Base-by-base conservation (phyloP, 2,329 filamentous ascomycete genomes). In the Eutypa lata region DNA sequence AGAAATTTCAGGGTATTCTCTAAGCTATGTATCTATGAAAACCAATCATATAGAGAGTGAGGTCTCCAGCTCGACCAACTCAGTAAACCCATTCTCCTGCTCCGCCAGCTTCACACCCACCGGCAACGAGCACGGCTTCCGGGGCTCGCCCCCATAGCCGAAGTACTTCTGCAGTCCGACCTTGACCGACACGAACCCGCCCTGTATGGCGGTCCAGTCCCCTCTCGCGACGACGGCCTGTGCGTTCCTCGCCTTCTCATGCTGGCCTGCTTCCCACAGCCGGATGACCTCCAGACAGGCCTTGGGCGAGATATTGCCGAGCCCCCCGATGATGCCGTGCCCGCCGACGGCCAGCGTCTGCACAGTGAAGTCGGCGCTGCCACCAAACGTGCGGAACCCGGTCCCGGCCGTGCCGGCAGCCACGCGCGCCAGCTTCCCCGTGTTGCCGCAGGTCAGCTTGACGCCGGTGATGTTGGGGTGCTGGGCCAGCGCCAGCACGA, bases 141-240 rank as follows among this genome's bases (percentile, higher is more conserved):
- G 73, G 21, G 80, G 80, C 62, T 73, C 76, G 1, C 79, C 86
- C 21, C 84, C 87, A 61, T 90, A 90, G 7, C 82, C 83, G 58
- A 79, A 82, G 66, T 83, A 84, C 26, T 76, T 73, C 65, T 84
- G 73, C 64, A 90, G 66, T 1, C 77, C 85, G 45, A 82, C 80
- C 74, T 90, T 90, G 55, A 86, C 87, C 3, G 84, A 84, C 28
- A 88, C 79, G 58, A 89, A 83, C 1, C 86, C 87, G 14, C 84
- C 83, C 62, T 87, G 78, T 56, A 88, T 89, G 46, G 83, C 83
- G 0, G 78, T 79, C 86, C 86, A 89, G 69, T 90, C 87, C 21
- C 83, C 87, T 33, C 79, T 73, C 1, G 86, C 85, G 21, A 90
- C 78, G 28, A 87, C 68, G 35, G 77, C 81, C 68, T 89, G 88